Evolutionary conservation across 257 asterid species (phyloP).

Genomic region (Apocynum venetum): DNA sequence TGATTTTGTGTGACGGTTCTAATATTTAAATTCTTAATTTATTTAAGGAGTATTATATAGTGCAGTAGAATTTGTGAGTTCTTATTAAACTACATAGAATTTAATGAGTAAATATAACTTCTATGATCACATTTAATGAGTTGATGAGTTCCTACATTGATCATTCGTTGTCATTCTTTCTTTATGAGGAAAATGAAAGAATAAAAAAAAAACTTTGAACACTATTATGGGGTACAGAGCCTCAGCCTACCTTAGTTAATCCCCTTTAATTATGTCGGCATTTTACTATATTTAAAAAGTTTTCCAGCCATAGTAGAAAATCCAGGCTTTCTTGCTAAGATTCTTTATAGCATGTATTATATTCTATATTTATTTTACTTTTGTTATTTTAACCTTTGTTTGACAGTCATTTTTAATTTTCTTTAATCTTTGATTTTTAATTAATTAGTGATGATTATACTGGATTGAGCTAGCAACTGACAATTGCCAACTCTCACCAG

Average conservation of each 20-base stretch:
- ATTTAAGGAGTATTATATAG: too few relatives aligned
- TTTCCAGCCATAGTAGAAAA: slow-evolving; percentile 14
- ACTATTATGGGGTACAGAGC: neutral
- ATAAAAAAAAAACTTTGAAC: too few relatives aligned
- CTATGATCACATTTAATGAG: too few relatives aligned
- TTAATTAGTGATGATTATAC: neutral
- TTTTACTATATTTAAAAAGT: neutral
- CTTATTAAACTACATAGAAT: too few relatives aligned
- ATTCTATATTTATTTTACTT: slow-evolving; percentile 28
- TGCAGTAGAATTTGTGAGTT: too few relatives aligned
- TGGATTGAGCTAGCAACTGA: slow-evolving; percentile 37
- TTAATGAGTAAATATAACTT: too few relatives aligned
- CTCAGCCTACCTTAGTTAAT: slow-evolving; percentile 4
- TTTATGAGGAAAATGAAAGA: too few relatives aligned
- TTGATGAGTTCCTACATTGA: neutral
- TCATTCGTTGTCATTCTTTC: too few relatives aligned
- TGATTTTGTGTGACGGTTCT: too few relatives aligned
- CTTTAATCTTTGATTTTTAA: neutral
- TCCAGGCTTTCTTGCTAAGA: slow-evolving; percentile 45
- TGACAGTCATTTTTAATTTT: slow-evolving; percentile 19
- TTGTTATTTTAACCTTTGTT: slow-evolving; percentile 16
- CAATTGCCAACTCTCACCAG: slow-evolving; percentile 40
- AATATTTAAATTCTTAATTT: too few relatives aligned
- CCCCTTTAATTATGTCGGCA: neutral
- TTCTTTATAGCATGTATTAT: slow-evolving; percentile 30